phyloP scores from a whole-genome alignment of 768 basidiomycete genomes.

The Hydnum rufescens region DNA sequence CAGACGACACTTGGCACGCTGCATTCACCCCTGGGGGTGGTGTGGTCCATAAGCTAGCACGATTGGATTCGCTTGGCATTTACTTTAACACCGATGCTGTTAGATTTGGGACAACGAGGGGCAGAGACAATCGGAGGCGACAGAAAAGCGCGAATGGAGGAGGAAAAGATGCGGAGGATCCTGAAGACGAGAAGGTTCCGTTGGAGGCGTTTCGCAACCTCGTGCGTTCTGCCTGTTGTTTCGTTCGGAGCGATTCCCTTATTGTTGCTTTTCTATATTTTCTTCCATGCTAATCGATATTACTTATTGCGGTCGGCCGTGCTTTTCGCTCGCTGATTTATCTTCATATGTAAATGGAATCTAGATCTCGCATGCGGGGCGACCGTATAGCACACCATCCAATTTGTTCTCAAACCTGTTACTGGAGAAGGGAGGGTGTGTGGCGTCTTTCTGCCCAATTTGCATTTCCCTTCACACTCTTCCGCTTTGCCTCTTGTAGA shows the following conservation, averaged over 20 bases:
- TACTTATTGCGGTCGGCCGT: too few relatives aligned
- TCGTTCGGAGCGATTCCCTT: constrained; percentile 38
- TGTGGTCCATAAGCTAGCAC: constrained; percentile 85
- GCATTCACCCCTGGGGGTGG: constrained; percentile 79
- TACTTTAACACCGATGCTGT: constrained; percentile 90
- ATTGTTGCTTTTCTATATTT: not conserved
- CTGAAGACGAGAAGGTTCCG: not conserved
- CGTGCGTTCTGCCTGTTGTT: not conserved
- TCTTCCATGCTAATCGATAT: too few relatives aligned
- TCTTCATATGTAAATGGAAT: constrained; percentile 1
- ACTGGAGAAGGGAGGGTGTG: constrained; percentile 80
- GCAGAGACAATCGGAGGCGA: too few relatives aligned
- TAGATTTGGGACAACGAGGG: too few relatives aligned
- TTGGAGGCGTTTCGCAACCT: not conserved
- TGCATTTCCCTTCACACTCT: not conserved
- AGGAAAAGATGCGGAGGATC: constrained; percentile 53
- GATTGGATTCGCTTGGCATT: constrained; percentile 65
- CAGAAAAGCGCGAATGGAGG: constrained; percentile 33
- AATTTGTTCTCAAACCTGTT: constrained; percentile 89
- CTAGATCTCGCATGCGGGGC: constrained; percentile 37
- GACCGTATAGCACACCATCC: constrained; percentile 30
- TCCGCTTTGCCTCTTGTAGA: constrained; percentile 21
- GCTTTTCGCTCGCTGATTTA: not conserved
- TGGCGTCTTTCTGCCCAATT: too few relatives aligned
- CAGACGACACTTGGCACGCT: constrained; percentile 70